Evolutionary conservation across 768 basidiomycete species (phyloP), one percentile per base, ranked within the genome.

Genomic region (Lactarius sp.): DNA sequence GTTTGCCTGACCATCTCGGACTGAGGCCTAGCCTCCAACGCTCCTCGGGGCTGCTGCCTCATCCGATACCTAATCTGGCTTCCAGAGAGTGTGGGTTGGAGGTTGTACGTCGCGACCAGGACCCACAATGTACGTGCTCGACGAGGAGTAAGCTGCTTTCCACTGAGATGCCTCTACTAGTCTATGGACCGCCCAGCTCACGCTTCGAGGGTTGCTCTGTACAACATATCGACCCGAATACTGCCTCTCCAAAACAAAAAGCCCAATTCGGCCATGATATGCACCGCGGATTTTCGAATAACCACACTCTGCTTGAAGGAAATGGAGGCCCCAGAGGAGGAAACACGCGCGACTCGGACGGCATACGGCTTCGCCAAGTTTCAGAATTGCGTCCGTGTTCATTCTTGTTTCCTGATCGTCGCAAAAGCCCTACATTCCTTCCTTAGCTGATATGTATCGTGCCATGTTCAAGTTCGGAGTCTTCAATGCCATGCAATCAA

Each of bases 401-500:
- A 58, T 34, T n/a, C 12, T 39, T 33, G 22, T n/a, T 34, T 27
- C 6, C 9, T 36, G 2, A 8, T 37, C 46, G 6, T 18, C 12
- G 36, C 8, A 16, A 9, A 56, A 41, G n/a, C 44, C 36, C 63
- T 16, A 51, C 27, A 22, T 47, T 7, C n/a, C 51, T 9, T 41
- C 47, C n/a, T 10, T 68, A 96, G 95, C 92, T 56, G 90, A 94
- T 70, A 79, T 85, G 16, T 94, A 88, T 73, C 84, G 90, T 16
- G 77, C 80, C 0, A 76, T 93, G 2, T 97, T 95, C 82, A 90
- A 89, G 70, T 97, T 95, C 67, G 85, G 86, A 0, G 83, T 88
- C 3, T 98, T 98, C 79, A 98, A 98, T 72, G 86, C 88, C 3
- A 84, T 98, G 22, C 96, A 99, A 69, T 92, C 90, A 14, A 79